These are phyloP conservation scores for Fusarium secorum DNA, from an alignment of 2,329 filamentous ascomycete species.

Conservation along the genomic window DNA sequence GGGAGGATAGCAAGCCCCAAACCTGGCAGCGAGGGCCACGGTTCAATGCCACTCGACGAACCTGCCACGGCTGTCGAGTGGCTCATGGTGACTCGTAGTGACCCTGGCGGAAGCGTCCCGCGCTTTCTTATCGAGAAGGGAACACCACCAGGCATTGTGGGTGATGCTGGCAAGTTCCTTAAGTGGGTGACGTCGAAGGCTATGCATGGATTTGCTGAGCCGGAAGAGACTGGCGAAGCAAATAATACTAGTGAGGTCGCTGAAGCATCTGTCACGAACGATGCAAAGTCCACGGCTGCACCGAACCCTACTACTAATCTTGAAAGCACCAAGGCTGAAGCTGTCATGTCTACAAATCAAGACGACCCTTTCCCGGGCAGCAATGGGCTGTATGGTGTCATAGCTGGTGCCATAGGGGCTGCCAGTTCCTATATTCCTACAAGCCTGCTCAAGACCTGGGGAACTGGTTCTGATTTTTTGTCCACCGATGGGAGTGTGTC, in stretches of 20 bases:
- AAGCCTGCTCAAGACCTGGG: slow-evolving; percentile 45
- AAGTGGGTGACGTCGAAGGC: slow-evolving; percentile 69
- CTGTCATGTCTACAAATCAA: slow-evolving; percentile 22
- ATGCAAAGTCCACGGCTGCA: background rate
- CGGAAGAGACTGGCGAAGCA: slow-evolving; percentile 9
- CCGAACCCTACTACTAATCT: slow-evolving; percentile 7
- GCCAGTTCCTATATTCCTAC: slow-evolving; percentile 58
- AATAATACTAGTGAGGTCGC: background rate
- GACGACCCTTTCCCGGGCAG: slow-evolving; percentile 49
- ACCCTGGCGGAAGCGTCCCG: slow-evolving; percentile 87
- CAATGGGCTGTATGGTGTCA: slow-evolving; percentile 63
- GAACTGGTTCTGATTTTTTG: slow-evolving; percentile 38
- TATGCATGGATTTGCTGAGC: slow-evolving; percentile 46
- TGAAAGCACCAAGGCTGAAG: slow-evolving; percentile 47
- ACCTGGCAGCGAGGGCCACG: slow-evolving; percentile 22
- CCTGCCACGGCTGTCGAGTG: slow-evolving; percentile 72
- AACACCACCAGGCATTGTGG: slow-evolving; percentile 81
- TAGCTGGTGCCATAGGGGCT: slow-evolving; percentile 60
- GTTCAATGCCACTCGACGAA: slow-evolving; percentile 36
- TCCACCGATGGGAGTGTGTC: slow-evolving; percentile 41
- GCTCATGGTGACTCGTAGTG: slow-evolving; percentile 91
- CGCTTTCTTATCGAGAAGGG: slow-evolving; percentile 91
- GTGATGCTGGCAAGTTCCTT: slow-evolving; percentile 81
- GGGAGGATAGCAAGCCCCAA: slow-evolving; percentile 25
- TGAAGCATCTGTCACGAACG: background rate